Evolutionary conservation across 306 rosid genomes (phyloP).

Genomic region (Vigna reflexopilosa): DNA sequence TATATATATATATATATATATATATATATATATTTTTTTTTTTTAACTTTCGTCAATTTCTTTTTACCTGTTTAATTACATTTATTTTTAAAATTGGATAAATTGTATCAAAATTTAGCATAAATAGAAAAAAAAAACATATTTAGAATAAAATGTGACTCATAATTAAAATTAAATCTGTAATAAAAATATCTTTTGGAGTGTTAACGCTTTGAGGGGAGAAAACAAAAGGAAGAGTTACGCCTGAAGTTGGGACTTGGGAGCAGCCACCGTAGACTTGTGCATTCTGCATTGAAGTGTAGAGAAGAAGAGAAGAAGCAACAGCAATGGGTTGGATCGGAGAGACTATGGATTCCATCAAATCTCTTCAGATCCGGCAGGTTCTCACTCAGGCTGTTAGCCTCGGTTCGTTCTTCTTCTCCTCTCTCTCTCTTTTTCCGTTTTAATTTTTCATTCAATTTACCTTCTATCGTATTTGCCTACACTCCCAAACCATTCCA

Average conservation of each 20-base stretch:
- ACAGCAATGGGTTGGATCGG: conserved; percentile 73
- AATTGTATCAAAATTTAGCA: too few relatives aligned
- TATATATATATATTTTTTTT: too few relatives aligned
- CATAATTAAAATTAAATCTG: too few relatives aligned
- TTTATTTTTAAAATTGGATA: too few relatives aligned
- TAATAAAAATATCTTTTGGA: background rate
- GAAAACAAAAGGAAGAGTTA: background rate
- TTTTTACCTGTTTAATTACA: too few relatives aligned
- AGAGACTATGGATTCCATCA: conserved; percentile 74
- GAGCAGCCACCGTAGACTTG: background rate
- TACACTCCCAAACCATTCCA: background rate
- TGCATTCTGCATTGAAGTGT: background rate
- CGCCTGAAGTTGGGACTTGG: background rate
- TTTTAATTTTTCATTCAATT: background rate
- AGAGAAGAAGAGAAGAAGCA: background rate
- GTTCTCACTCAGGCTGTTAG: conserved; percentile 78
- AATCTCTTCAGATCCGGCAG: conserved; percentile 91
- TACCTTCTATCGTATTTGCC: background rate
- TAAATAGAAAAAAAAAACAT: too few relatives aligned
- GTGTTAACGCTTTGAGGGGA: too few relatives aligned
- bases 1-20: too few relatives aligned
- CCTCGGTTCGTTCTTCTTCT: conserved; percentile 66
- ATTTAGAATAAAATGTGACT: too few relatives aligned
- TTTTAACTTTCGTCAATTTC: too few relatives aligned
- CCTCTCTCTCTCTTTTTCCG: background rate